Percentiles rank a stretch among this genome's conserved stretches.
phyloP scores from a whole-genome alignment of 148 eudicot genomes.

The Nepenthes mirabilis region DNA sequence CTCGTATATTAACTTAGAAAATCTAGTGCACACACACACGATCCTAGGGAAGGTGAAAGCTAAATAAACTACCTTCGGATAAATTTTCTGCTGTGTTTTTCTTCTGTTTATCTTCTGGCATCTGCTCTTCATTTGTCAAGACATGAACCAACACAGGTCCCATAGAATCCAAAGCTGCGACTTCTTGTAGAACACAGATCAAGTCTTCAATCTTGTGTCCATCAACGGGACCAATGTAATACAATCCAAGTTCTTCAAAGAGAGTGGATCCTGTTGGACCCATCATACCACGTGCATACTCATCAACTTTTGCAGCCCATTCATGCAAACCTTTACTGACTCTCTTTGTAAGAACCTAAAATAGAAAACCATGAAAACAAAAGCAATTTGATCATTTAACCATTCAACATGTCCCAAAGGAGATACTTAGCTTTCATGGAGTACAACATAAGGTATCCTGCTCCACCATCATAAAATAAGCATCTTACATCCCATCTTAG shows the following conservation, averaged over 20 bases:
- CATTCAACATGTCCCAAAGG: not conserved
- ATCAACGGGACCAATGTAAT: constrained; percentile 91
- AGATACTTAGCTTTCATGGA: too few relatives aligned
- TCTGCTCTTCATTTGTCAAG: constrained; percentile 47
- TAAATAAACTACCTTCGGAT: constrained; percentile 23
- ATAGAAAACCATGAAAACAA: not conserved
- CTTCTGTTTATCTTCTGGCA: constrained; percentile 13
- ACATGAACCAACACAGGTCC: constrained; percentile 91
- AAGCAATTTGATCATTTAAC: not conserved
- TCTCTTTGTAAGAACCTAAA: constrained; percentile 66
- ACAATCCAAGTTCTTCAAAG: constrained; percentile 87
- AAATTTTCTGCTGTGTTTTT: constrained; percentile 11
- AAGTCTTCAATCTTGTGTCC: constrained; percentile 83
- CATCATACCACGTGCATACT: constrained; percentile 82
- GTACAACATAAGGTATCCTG: too few relatives aligned
- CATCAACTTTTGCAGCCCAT: constrained; percentile 97
- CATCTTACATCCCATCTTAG: too few relatives aligned
- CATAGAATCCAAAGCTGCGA: constrained; percentile 81
- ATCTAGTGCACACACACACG: too few relatives aligned
- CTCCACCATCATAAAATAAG: too few relatives aligned
- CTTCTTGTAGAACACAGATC: constrained; percentile 67
- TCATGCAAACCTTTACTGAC: constrained; percentile 66
- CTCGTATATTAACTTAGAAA: too few relatives aligned
- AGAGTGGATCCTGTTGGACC: constrained; percentile 91
- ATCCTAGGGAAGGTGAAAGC: not conserved